phyloP scores from a whole-genome alignment of 306 rosid species.

The Fragaria ananassa region DNA sequence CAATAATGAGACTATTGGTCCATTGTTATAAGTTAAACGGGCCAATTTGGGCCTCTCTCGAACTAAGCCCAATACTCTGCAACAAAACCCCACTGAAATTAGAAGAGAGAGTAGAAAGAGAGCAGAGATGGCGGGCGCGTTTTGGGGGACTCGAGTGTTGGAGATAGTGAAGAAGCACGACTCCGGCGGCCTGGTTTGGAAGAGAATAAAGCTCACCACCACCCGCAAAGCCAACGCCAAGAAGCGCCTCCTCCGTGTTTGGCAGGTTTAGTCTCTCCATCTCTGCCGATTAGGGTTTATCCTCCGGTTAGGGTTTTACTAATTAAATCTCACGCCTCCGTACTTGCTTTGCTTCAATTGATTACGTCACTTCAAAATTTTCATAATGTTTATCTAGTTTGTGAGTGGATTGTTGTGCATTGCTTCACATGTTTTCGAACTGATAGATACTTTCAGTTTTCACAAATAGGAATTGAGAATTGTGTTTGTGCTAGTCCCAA shows the following conservation, averaged over 20 bases:
- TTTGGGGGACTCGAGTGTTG: conserved; percentile 82
- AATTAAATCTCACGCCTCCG: not conserved
- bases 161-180: conserved; percentile 96
- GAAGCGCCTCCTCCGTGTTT: conserved; percentile 88
- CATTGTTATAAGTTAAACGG: too few species aligned
- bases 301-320: conserved; percentile 16
- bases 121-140: conserved; percentile 57
- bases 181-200: conserved; percentile 86
- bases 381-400: not conserved
- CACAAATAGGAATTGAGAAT: not conserved
- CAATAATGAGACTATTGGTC: too few species aligned
- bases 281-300: conserved; percentile 20
- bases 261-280: conserved; percentile 62
- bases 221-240: conserved; percentile 93
- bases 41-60: too few species aligned
- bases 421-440: not conserved
- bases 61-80: not conserved
- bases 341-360: not conserved
- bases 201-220: conserved; percentile 84
- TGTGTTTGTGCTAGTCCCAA: not conserved
- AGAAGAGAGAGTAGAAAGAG: not conserved
- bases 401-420: not conserved
- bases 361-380: not conserved
- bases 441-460: not conserved
- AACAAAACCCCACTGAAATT: not conserved